A percentile compares a stretch with the other conserved stretches of the same genome.
Conservation (phyloP, 2,329 filamentous ascomycete species). For the Trichophyton equinum region DNA sequence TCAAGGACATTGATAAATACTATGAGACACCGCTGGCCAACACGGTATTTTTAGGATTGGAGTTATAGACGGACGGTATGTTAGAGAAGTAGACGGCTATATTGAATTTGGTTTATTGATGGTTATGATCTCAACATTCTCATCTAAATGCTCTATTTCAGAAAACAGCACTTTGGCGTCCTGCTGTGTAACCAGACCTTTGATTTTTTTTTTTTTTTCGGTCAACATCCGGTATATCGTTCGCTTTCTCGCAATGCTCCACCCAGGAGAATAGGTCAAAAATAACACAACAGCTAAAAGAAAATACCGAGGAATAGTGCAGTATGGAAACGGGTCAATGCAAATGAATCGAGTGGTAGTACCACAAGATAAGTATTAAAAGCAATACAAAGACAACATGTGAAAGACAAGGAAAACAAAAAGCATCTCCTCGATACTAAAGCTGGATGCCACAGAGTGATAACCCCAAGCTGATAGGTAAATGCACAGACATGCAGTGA, state of each 20-base stretch:
- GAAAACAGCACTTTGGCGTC: neutral
- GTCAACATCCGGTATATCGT: neutral
- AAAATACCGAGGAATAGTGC: neutral
- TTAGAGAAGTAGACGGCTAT: neutral
- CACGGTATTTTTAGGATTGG: constrained; percentile 40
- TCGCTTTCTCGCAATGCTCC: neutral
- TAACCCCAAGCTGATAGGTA: neutral
- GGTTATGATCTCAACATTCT: neutral
- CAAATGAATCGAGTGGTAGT: neutral
- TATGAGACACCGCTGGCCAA: constrained; percentile 44
- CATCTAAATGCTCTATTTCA: neutral
- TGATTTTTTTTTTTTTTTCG: neutral
- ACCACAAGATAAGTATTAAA: neutral
- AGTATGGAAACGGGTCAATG: neutral
- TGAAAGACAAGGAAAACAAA: neutral
- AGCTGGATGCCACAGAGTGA: neutral
- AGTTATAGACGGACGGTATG: constrained; percentile 5
- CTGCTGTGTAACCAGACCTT: neutral
- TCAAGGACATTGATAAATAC: constrained; percentile 40
- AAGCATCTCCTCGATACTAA: neutral
- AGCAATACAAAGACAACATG: neutral
- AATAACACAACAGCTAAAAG: neutral
- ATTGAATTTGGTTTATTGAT: neutral
- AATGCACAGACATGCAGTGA: neutral
- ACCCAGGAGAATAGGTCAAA: neutral